phyloP scores from a whole-genome alignment of 306 rosid species.

The Prunus campanulata region DNA sequence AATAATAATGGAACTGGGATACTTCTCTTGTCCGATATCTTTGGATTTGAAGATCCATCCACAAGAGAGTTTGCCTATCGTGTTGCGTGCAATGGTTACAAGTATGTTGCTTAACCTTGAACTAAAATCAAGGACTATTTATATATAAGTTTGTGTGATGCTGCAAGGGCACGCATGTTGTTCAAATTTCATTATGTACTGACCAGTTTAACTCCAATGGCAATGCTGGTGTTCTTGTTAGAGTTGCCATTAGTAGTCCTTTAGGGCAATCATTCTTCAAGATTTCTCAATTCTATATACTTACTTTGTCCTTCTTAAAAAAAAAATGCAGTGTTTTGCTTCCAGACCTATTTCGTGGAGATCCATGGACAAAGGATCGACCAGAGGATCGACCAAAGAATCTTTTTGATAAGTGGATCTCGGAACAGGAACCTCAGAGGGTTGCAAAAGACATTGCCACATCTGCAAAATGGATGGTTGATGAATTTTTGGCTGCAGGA shows the following conservation, averaged over 20 bases:
- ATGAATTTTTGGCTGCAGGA: conserved; percentile 68
- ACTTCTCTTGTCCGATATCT: conserved; percentile 68
- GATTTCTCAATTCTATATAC: neutral
- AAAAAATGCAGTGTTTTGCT: conserved; percentile 74
- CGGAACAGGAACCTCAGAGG: conserved; percentile 45
- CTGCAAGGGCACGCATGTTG: too few relatives aligned
- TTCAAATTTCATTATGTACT: too few relatives aligned
- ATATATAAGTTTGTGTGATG: too few relatives aligned
- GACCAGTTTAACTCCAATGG: too few relatives aligned
- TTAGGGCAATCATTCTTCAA: too few relatives aligned
- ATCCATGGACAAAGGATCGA: conserved; percentile 58
- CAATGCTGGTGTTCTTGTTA: too few relatives aligned
- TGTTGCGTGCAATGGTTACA: conserved; percentile 77
- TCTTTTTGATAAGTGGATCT: conserved; percentile 48
- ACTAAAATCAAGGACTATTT: neutral
- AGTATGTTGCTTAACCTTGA: conserved; percentile 42
- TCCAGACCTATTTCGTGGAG: conserved; percentile 68
- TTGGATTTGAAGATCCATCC: conserved; percentile 69
- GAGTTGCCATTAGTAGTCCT: too few relatives aligned
- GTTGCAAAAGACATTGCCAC: conserved; percentile 48
- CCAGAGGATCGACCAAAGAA: conserved; percentile 40
- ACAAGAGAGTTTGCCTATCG: conserved; percentile 79
- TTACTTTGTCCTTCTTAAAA: neutral
- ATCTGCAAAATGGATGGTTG: conserved; percentile 71
- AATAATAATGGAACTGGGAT: conserved; percentile 75